phyloP scores from a whole-genome alignment of 192 early-diverging fungal species.

The Pilaira anomala region DNA sequence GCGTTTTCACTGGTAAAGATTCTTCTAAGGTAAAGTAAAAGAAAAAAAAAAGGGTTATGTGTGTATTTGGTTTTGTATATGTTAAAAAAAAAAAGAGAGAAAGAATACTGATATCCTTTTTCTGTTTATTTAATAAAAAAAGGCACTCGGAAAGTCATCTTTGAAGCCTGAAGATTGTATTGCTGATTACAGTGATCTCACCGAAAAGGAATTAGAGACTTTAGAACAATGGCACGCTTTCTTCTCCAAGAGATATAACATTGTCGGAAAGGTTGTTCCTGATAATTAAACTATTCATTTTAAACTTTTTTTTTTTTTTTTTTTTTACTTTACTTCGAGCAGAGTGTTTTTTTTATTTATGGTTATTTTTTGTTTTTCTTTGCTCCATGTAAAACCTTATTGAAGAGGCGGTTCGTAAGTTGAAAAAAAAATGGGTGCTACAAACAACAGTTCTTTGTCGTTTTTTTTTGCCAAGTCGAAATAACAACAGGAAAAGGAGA shows the following conservation, averaged over 20 bases:
- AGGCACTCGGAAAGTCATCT: conserved; percentile 67
- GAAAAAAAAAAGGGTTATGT: not conserved
- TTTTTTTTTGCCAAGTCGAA: too few relatives aligned
- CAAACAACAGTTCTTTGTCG: too few relatives aligned
- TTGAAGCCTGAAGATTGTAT: conserved; percentile 68
- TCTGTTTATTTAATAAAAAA: not conserved
- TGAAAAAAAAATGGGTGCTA: too few relatives aligned
- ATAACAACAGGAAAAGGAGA: too few relatives aligned
- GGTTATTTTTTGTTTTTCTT: too few relatives aligned
- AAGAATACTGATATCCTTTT: not conserved
- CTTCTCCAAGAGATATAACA: conserved; percentile 68
- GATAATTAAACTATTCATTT: conserved; percentile 16
- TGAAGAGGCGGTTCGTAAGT: too few relatives aligned
- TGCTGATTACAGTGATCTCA: conserved; percentile 65
- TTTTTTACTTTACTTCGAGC: too few relatives aligned
- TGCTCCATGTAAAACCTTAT: too few relatives aligned
- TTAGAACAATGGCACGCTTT: conserved; percentile 71
- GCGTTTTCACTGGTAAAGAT: conserved; percentile 80
- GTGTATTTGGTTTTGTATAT: not conserved
- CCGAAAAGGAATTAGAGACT: conserved; percentile 63
- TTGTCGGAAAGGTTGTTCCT: conserved; percentile 57
- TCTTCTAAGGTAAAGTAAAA: conserved; percentile 57
- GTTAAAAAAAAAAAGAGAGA: too few relatives aligned
- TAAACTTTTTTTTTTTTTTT: too few relatives aligned
- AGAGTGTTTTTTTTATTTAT: too few relatives aligned